phyloP scores from a whole-genome alignment of 2,329 filamentous ascomycete species.

The Fusarium sp. region DNA sequence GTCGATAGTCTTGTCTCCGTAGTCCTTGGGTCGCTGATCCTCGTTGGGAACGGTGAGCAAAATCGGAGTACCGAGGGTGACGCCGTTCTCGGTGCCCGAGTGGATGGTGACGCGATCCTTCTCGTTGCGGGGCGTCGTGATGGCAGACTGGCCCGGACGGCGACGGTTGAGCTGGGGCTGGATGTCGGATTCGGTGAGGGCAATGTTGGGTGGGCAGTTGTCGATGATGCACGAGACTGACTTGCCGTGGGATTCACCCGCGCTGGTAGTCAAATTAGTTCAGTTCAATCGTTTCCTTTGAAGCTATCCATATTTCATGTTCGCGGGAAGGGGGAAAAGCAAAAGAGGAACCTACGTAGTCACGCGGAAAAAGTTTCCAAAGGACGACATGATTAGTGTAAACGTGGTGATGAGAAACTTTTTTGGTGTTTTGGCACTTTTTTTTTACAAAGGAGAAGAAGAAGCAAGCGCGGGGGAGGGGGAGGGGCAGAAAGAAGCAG shows the following conservation, averaged over 20 bases:
- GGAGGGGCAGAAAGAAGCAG: constrained; percentile 9
- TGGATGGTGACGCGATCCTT: constrained; percentile 92
- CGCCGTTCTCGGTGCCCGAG: constrained; percentile 87
- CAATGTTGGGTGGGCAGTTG: constrained; percentile 85
- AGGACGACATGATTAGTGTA: constrained; percentile 76
- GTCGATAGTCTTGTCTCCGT: constrained; percentile 89
- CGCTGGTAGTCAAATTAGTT: constrained; percentile 41
- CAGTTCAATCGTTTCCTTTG: neutral
- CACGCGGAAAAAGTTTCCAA: constrained; percentile 65
- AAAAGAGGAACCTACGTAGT: constrained; percentile 70
- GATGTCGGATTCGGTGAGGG: constrained; percentile 84
- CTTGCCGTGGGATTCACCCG: constrained; percentile 79
- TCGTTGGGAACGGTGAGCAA: constrained; percentile 87
- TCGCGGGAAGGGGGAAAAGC: constrained; percentile 65
- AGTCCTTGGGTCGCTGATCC: constrained; percentile 92
- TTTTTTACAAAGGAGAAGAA: neutral
- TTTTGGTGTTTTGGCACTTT: constrained; percentile 22
- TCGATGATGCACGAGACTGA: constrained; percentile 96
- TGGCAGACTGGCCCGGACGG: constrained; percentile 84
- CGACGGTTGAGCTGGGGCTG: constrained; percentile 94
- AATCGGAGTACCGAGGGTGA: constrained; percentile 91
- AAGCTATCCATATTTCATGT: too few relatives aligned
- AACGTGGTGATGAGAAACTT: neutral
- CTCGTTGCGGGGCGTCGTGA: constrained; percentile 92
- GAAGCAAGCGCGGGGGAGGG: constrained; percentile 26